Evolutionary conservation across 1,284 basidiomycete species (phyloP).

Genomic region (Porogramme epimiltina): DNA sequence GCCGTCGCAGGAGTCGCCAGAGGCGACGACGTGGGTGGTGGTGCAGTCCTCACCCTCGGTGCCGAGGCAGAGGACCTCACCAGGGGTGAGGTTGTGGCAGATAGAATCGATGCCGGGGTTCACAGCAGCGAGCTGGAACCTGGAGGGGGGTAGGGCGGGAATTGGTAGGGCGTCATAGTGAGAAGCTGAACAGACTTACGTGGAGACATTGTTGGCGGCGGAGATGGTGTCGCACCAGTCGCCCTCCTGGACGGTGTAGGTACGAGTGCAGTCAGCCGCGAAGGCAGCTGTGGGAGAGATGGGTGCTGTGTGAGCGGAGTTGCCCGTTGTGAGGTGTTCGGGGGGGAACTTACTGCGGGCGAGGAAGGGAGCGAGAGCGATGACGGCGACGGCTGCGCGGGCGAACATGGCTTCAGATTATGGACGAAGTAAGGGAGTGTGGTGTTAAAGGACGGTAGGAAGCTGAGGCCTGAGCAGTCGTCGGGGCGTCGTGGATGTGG

Average conservation of each 20-base stretch:
- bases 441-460: slow-evolving; percentile 23
- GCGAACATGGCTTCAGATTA: slow-evolving; percentile 45
- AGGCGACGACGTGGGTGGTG: slow-evolving; percentile 43
- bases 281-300: slow-evolving; percentile 35
- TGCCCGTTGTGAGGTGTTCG: not conserved
- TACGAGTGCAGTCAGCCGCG: slow-evolving; percentile 53
- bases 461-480: slow-evolving; percentile 20
- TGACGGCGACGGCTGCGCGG: slow-evolving; percentile 38
- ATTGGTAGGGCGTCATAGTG: too few relatives aligned
- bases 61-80: slow-evolving; percentile 41
- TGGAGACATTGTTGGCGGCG: slow-evolving; percentile 62
- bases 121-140: slow-evolving; percentile 70
- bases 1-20: slow-evolving; percentile 51
- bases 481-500: slow-evolving; percentile 17
- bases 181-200: slow-evolving; percentile 42
- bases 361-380: slow-evolving; percentile 45
- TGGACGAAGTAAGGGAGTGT: slow-evolving; percentile 26
- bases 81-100: slow-evolving; percentile 61
- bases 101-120: slow-evolving; percentile 53
- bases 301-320: not conserved
- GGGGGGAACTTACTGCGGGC: slow-evolving; percentile 40
- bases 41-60: slow-evolving; percentile 33
- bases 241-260: slow-evolving; percentile 58
- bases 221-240: slow-evolving; percentile 76
- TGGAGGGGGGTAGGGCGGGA: slow-evolving; percentile 28